Percentiles rank a stretch among this genome's conserved stretches.
These are phyloP conservation scores for Penicillium concentricum DNA, from an alignment of 2,329 filamentous ascomycete genomes.

Conservation along the genomic window DNA sequence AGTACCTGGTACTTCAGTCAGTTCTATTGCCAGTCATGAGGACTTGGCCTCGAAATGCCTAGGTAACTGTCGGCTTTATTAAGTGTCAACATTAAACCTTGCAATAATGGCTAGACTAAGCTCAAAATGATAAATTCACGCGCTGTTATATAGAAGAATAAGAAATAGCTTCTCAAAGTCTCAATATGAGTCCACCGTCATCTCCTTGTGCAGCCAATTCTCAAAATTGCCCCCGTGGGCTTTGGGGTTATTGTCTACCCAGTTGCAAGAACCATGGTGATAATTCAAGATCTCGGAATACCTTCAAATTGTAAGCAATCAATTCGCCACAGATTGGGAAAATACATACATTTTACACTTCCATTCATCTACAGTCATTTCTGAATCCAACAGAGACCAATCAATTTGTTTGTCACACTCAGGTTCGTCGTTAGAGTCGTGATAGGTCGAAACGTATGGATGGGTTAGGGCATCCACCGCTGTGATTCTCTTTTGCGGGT, in stretches of 20 bases:
- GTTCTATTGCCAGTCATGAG: not conserved
- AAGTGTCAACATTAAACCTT: not conserved
- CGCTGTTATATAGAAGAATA: not conserved
- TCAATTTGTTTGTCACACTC: conserved; percentile 95
- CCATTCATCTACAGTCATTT: conserved; percentile 94
- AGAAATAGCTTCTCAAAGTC: not conserved
- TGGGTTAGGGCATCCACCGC: conserved; percentile 81
- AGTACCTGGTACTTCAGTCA: conserved; percentile 9
- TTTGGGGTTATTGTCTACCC: not conserved
- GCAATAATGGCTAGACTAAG: not conserved
- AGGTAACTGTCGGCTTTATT: conserved; percentile 3
- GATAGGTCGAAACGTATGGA: conserved; percentile 90
- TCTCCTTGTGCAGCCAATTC: not conserved
- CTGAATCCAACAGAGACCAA: conserved; percentile 98
- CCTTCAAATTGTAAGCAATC: conserved; percentile 40
- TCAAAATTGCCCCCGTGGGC: not conserved
- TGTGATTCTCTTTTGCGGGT: conserved; percentile 87
- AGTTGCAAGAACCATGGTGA: conserved; percentile 2
- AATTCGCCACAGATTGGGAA: no score
- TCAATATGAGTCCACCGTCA: conserved; percentile 4
- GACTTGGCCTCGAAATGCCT: conserved; percentile 8
- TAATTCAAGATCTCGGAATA: conserved; percentile 8
- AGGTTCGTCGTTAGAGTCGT: conserved; percentile 92
- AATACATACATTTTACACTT: conserved; percentile 86
- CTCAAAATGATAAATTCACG: not conserved